Percentiles rank a stretch among this genome's conserved stretches.
Evolutionary conservation across 495 filamentous ascomycete genomes (phyloP).

Genomic region (Echria macrotheca): DNA sequence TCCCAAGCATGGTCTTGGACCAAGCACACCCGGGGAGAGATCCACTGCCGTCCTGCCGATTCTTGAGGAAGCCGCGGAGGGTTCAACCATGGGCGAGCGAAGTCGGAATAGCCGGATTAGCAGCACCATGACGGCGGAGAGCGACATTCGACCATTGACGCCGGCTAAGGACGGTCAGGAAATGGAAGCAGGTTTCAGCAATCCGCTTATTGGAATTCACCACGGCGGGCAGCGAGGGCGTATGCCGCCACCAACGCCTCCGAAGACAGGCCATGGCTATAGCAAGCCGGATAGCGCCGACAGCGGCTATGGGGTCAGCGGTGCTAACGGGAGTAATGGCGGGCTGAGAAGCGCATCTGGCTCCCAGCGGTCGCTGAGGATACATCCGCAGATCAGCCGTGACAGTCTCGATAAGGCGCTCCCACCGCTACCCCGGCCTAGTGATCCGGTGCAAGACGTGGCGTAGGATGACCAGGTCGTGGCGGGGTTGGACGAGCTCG

Average conservation of each 20-base stretch:
- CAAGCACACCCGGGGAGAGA: conserved; percentile 40
- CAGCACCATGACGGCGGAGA: conserved; percentile 28
- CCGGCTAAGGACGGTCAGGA: conserved; percentile 36
- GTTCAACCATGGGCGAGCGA: conserved; percentile 54
- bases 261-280: conserved; percentile 33
- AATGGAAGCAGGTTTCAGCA: conserved; percentile 38
- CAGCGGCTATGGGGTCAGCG: conserved; percentile 28
- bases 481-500: conserved; percentile 22
- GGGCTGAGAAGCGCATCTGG: conserved; percentile 22
- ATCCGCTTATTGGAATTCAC: conserved; percentile 33
- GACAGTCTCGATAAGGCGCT: conserved; percentile 51
- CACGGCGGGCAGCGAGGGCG: conserved; percentile 30
- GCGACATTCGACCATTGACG: conserved; percentile 39
- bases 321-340: conserved; percentile 5
- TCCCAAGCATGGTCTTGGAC: conserved; percentile 42
- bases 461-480: conserved; percentile 18
- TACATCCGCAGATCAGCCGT: conserved; percentile 29
- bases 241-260: conserved; percentile 39
- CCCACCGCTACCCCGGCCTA: conserved; percentile 43
- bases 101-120: conserved; percentile 38
- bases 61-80: conserved; percentile 86
- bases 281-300: conserved; percentile 36
- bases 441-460: conserved; percentile 5
- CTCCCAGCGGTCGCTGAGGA: conserved; percentile 23
- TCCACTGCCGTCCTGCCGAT: conserved; percentile 80